These are phyloP conservation scores for Bidens hawaiensis DNA, from an alignment of 140 eudicot species.

Conservation along the genomic window DNA sequence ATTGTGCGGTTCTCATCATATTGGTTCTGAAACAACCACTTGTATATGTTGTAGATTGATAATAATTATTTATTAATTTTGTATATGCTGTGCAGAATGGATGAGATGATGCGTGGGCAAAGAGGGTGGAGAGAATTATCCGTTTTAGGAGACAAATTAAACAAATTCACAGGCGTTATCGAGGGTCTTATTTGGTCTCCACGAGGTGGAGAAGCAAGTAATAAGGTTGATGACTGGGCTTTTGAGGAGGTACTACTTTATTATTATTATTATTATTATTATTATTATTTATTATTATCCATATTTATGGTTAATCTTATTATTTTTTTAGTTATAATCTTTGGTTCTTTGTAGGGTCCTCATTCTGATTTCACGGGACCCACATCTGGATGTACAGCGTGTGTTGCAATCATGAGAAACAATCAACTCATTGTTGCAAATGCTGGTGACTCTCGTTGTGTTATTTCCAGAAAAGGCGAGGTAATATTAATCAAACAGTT, in stretches of 20 bases:
- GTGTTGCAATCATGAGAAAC: conserved; percentile 78
- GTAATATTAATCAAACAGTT: conserved; percentile 31
- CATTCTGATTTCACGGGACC: conserved; percentile 99
- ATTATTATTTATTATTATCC: background rate
- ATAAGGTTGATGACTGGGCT: conserved; percentile 81
- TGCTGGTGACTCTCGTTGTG: conserved; percentile 98
- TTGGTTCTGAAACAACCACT: background rate
- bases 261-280: background rate
- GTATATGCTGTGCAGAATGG: conserved; percentile 66
- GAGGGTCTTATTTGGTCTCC: conserved; percentile 97
- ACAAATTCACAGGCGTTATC: conserved; percentile 83
- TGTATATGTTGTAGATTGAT: background rate
- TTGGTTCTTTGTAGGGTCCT: conserved; percentile 59
- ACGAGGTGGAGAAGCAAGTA: conserved; percentile 66
- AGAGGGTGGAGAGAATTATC: conserved; percentile 99
- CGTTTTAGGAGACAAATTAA: conserved; percentile 74
- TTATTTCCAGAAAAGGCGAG: conserved; percentile 95
- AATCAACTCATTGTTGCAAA: conserved; percentile 86
- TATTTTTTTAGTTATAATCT: too few species aligned
- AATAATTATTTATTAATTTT: background rate
- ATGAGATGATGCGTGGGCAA: conserved; percentile 99
- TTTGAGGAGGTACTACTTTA: conserved; percentile 70
- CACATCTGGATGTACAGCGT: conserved; percentile 93
- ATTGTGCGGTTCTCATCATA: too few species aligned
- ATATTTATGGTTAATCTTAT: too few species aligned